phyloP scores from a whole-genome alignment of 2,329 filamentous ascomycete genomes.

The Massarina eburnea region DNA sequence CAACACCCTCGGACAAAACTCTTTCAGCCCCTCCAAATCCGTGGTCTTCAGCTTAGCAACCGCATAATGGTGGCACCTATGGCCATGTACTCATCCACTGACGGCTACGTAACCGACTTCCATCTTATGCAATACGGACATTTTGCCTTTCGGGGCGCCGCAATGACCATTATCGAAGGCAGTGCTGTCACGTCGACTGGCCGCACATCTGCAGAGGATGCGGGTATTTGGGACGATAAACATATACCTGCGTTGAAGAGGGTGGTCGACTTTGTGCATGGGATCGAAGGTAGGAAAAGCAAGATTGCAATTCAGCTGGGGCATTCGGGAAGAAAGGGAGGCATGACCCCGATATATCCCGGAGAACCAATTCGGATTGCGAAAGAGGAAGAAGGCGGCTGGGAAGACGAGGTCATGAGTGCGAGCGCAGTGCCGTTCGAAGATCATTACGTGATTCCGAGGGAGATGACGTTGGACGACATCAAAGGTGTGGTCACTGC shows the following conservation, averaged over 20 bases:
- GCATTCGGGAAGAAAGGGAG: slow-evolving; percentile 20
- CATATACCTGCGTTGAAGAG: slow-evolving; percentile 17
- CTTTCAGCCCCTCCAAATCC: slow-evolving; percentile 21
- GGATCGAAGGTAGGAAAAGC: background rate
- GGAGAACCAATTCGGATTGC: slow-evolving; percentile 7
- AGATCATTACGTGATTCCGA: slow-evolving; percentile 16
- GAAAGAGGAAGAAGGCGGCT: slow-evolving; percentile 17
- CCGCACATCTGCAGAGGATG: slow-evolving; percentile 16
- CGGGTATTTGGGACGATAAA: slow-evolving; percentile 18
- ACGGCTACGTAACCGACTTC: slow-evolving; percentile 20
- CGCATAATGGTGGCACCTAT: slow-evolving; percentile 24
- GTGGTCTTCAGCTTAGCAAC: slow-evolving; percentile 15
- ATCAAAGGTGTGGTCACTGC: slow-evolving; percentile 37
- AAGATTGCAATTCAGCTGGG: slow-evolving; percentile 20
- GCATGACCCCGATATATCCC: slow-evolving; percentile 15
- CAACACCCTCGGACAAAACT: slow-evolving; percentile 3
- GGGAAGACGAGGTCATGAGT: slow-evolving; percentile 21
- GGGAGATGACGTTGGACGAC: slow-evolving; percentile 31
- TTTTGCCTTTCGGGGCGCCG: slow-evolving; percentile 20
- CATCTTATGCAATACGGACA: slow-evolving; percentile 22
- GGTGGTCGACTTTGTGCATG: slow-evolving; percentile 19
- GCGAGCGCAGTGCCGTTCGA: slow-evolving; percentile 12
- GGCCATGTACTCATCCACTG: slow-evolving; percentile 21
- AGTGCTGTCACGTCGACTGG: slow-evolving; percentile 19
- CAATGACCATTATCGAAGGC: slow-evolving; percentile 21